Evolutionary conservation across 2,329 filamentous ascomycete species (phyloP).

Genomic region (Neofusicoccum laricinum): DNA sequence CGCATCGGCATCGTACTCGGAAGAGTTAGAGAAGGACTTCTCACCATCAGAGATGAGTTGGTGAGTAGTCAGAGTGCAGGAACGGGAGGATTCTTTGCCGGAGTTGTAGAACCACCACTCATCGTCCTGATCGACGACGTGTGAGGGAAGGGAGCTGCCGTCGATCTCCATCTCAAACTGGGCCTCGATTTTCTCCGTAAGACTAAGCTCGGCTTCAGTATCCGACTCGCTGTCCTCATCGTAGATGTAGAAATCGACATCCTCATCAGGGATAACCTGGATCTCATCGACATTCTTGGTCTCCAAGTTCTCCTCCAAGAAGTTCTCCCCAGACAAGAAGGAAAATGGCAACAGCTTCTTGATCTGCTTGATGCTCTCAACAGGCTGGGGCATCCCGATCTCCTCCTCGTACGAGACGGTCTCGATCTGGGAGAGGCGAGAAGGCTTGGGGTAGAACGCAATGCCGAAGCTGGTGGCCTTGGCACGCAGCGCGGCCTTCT

Average conservation of each 20-base stretch:
- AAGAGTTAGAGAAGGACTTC: too few relatives aligned
- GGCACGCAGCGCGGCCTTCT: too few relatives aligned
- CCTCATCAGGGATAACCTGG: too few relatives aligned
- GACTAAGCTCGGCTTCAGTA: neutral
- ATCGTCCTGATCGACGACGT: neutral
- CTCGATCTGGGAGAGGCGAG: neutral
- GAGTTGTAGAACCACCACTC: neutral
- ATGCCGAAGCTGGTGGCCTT: neutral
- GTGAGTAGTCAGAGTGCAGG: too few relatives aligned
- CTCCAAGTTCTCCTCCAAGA: neutral
- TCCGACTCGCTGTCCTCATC: neutral
- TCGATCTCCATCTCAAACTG: neutral
- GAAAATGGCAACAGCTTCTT: neutral
- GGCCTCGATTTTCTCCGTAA: neutral
- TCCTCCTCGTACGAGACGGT: neutral
- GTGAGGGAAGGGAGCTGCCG: too few relatives aligned
- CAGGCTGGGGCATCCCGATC: too few relatives aligned
- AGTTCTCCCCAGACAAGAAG: neutral
- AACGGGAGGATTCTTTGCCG: neutral
- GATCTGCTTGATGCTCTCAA: too few relatives aligned
- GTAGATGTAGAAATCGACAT: too few relatives aligned
- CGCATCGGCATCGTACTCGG: too few relatives aligned
- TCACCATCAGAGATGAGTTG: too few relatives aligned
- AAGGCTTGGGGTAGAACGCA: neutral
- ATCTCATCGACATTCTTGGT: neutral